phyloP scores from a whole-genome alignment of 148 eudicot genomes.

The Pouteria glomerata region DNA sequence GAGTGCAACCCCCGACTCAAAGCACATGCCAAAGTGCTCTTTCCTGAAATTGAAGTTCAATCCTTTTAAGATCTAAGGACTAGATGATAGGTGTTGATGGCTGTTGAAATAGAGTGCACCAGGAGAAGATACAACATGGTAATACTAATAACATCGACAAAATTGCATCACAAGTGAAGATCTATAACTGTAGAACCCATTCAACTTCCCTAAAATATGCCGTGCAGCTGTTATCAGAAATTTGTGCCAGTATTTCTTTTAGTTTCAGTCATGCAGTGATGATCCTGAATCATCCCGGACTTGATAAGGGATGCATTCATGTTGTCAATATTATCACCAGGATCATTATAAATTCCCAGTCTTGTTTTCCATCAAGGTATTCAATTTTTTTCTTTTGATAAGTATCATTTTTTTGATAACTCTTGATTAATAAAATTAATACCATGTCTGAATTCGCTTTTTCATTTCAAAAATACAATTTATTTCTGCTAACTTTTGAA shows the following conservation, averaged over 20 bases:
- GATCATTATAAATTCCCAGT: neutral
- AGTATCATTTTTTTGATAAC: no score
- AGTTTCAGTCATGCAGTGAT: neutral
- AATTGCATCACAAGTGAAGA: neutral
- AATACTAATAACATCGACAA: neutral
- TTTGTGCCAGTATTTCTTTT: neutral
- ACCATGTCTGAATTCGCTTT: neutral
- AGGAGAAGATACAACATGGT: no score
- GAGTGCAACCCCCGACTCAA: conserved; percentile 64
- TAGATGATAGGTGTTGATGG: neutral
- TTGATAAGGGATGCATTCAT: neutral
- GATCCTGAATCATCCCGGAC: neutral
- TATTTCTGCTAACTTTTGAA: neutral
- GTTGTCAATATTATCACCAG: neutral
- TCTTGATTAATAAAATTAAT: neutral
- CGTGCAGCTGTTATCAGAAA: neutral
- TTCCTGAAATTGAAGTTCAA: conserved; percentile 41
- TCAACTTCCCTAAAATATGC: neutral
- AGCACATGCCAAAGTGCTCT: conserved; percentile 93
- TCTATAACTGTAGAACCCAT: neutral
- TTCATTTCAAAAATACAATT: neutral
- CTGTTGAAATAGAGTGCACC: neutral
- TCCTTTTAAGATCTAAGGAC: neutral
- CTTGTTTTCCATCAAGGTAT: neutral
- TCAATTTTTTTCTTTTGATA: no score